Conservation (phyloP, 805 yeast species). For the Saccharomycopsis amapae region DNA sequence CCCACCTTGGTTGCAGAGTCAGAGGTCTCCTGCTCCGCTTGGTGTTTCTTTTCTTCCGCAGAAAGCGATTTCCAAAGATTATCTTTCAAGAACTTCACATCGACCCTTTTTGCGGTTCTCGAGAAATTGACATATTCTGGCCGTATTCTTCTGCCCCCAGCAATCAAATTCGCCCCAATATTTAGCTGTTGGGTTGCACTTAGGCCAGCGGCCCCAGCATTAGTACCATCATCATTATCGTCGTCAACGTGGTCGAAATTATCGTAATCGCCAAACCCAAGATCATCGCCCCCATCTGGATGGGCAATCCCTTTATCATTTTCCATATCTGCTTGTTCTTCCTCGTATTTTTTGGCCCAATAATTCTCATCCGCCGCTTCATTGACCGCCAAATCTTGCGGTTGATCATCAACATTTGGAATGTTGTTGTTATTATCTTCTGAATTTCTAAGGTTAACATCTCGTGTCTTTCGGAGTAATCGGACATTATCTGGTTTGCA, state of each 20-base stretch:
- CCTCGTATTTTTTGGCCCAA: constrained; percentile 62
- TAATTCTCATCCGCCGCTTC: constrained; percentile 55
- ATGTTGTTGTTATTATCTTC: constrained; percentile 7
- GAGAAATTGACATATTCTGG: constrained; percentile 52
- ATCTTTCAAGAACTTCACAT: constrained; percentile 63
- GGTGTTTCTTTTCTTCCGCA: constrained; percentile 25
- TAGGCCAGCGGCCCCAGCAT: constrained; percentile 24
- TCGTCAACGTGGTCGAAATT: constrained; percentile 29
- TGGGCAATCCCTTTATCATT: constrained; percentile 22
- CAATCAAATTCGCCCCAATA: constrained; percentile 27
- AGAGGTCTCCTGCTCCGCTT: constrained; percentile 32
- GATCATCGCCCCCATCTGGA: constrained; percentile 24
- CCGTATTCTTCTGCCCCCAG: constrained; percentile 28
- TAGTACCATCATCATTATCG: constrained; percentile 19
- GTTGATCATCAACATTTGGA: constrained; percentile 5
- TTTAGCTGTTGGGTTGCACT: neutral
- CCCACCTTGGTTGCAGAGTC: constrained; percentile 32
- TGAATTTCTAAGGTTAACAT: neutral
- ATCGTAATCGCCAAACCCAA: constrained; percentile 28
- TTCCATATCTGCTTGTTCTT: constrained; percentile 30
- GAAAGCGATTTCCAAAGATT: constrained; percentile 62
- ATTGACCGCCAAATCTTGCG: constrained; percentile 24
- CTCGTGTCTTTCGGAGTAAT: constrained; percentile 1
- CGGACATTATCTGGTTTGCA: constrained; percentile 48
- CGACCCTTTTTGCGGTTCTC: constrained; percentile 70